A percentile compares a stretch with the other conserved stretches of the same genome.
Conservation (phyloP, 2,329 filamentous ascomycete species). For the Colletotrichum tropicale region DNA sequence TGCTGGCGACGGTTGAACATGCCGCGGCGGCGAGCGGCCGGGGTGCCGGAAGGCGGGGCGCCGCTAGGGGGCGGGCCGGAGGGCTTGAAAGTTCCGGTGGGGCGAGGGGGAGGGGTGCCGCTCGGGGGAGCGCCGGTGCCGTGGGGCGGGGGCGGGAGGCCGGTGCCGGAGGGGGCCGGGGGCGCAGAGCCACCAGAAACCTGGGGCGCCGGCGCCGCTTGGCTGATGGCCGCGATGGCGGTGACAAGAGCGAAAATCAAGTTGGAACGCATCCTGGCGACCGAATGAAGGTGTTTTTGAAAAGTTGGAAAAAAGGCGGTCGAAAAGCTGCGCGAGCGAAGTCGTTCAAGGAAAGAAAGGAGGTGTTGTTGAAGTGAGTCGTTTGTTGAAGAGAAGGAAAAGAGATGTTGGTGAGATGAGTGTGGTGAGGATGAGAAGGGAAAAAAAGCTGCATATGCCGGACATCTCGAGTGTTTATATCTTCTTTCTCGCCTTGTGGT, state of each 20-base stretch:
- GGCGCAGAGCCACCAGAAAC: neutral
- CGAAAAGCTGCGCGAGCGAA: neutral
- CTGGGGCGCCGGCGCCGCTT: slow-evolving; percentile 12
- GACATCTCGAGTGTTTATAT: neutral
- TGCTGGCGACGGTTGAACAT: slow-evolving; percentile 7
- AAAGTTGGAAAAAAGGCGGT: neutral
- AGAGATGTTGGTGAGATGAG: neutral
- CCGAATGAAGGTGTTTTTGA: neutral
- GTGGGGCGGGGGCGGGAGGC: neutral
- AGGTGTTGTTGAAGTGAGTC: neutral
- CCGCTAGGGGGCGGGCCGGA: neutral
- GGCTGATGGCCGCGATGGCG: slow-evolving; percentile 11
- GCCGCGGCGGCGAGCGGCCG: slow-evolving; percentile 1
- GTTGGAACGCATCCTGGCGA: slow-evolving; percentile 15
- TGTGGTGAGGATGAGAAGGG: neutral
- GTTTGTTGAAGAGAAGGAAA: slow-evolving; percentile 7
- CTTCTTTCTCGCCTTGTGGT: neutral
- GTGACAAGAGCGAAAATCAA: slow-evolving; percentile 10
- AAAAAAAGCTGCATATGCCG: neutral
- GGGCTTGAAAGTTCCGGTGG: slow-evolving; percentile 2
- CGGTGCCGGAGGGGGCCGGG: neutral
- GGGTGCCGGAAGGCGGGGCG: neutral
- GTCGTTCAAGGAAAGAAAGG: neutral
- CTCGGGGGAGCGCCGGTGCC: neutral
- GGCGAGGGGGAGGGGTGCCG: slow-evolving; percentile 4